A percentile compares a stretch with the other conserved stretches of the same genome.
These are phyloP conservation scores for Sarocladium brachiariae DNA, from an alignment of 2,329 filamentous ascomycete genomes.

Conservation along the genomic window DNA sequence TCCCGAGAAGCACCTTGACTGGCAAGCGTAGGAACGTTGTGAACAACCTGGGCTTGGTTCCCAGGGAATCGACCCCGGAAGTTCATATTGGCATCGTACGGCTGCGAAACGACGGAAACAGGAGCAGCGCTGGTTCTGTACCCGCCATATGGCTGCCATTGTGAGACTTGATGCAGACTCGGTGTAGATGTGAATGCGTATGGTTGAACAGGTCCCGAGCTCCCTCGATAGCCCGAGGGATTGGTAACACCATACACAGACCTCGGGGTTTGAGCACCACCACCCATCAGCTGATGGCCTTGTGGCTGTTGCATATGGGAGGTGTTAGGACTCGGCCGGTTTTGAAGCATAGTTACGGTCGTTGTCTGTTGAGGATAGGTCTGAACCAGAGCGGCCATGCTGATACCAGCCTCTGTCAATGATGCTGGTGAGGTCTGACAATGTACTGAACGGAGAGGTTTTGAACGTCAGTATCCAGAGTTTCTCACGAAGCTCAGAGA, in stretches of 20 bases:
- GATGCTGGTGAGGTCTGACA: too few species aligned
- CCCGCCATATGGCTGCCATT: slow-evolving; percentile 42
- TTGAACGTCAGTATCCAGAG: too few species aligned
- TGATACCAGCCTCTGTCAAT: slow-evolving; percentile 24
- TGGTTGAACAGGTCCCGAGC: slow-evolving; percentile 58
- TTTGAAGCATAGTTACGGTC: slow-evolving; percentile 69
- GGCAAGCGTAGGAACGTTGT: slow-evolving; percentile 26
- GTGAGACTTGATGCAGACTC: slow-evolving; percentile 47
- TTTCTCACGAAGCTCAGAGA: too few species aligned
- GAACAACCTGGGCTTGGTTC: slow-evolving; percentile 15
- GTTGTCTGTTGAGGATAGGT: slow-evolving; percentile 69
- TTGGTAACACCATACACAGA: slow-evolving; percentile 25
- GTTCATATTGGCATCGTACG: slow-evolving; percentile 17
- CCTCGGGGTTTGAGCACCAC: slow-evolving; percentile 25
- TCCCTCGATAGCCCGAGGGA: slow-evolving; percentile 47
- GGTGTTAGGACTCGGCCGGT: slow-evolving; percentile 53
- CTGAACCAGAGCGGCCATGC: slow-evolving; percentile 81
- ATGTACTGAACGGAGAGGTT: too few species aligned
- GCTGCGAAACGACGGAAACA: slow-evolving; percentile 28
- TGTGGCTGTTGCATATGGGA: slow-evolving; percentile 34
- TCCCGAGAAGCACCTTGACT: slow-evolving; percentile 41
- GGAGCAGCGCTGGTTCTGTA: slow-evolving; percentile 43
- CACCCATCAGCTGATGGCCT: slow-evolving; percentile 39
- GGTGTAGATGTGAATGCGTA: slow-evolving; percentile 73
- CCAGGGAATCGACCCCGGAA: slow-evolving; percentile 15